A percentile compares a stretch with the other conserved stretches of the same genome.
Evolutionary conservation across 495 filamentous ascomycete species (phyloP).

Genomic region (Xylaria castorea): DNA sequence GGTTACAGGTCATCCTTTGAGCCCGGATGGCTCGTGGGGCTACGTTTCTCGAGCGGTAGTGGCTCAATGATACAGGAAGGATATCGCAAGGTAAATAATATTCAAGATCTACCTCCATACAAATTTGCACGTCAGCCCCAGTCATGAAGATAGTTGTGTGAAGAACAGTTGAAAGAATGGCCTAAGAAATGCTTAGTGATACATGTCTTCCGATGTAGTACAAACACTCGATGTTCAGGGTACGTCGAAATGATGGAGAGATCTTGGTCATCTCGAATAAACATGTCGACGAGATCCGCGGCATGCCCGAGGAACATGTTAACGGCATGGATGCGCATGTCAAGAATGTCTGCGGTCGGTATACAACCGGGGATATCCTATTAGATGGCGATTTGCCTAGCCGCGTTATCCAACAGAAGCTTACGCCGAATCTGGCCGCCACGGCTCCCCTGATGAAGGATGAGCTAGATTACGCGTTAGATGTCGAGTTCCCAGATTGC

Average conservation of each 20-base stretch:
- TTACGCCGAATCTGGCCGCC: not conserved
- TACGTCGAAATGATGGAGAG: not conserved
- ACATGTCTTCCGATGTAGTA: not conserved
- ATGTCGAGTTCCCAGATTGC: not conserved
- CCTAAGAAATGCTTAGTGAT: not conserved
- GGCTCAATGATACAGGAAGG: not conserved
- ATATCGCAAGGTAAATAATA: not conserved
- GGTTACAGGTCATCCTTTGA: not conserved
- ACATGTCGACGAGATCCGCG: not conserved
- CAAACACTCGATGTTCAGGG: constrained; percentile 1
- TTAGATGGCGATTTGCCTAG: not conserved
- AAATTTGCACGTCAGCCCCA: not conserved
- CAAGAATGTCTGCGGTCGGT: not conserved
- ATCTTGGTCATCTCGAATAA: not conserved
- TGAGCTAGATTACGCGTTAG: not conserved
- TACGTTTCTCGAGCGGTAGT: not conserved
- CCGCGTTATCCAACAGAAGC: not conserved
- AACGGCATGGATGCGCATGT: not conserved
- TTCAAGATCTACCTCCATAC: not conserved
- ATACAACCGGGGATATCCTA: not conserved
- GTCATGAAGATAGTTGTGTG: not conserved
- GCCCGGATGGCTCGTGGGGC: not conserved
- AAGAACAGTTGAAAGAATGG: not conserved
- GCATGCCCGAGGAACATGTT: not conserved
- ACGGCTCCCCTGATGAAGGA: not conserved